A percentile compares a stretch with the other conserved stretches of the same genome.
Conservation (phyloP, 2,329 filamentous ascomycete species). For the Ophioceras dolichostomum region DNA sequence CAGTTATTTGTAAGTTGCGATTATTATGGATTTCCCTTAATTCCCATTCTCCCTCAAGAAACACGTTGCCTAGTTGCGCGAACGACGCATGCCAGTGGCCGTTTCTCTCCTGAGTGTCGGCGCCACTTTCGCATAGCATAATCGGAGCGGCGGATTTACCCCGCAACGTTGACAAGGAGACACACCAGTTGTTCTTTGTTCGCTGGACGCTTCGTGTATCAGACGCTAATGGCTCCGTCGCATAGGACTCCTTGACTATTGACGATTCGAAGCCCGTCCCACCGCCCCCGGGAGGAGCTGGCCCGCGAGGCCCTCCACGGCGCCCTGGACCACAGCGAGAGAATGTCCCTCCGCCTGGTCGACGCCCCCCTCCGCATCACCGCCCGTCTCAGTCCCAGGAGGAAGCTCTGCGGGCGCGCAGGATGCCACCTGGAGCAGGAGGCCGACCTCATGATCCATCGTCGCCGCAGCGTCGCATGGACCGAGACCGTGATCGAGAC, state of each 20-base stretch:
- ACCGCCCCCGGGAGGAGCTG: too few species aligned
- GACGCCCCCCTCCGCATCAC: constrained; percentile 34
- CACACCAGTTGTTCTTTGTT: too few species aligned
- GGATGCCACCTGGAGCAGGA: constrained; percentile 23
- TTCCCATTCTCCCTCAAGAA: too few species aligned
- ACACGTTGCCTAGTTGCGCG: too few species aligned
- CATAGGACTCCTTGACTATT: constrained; percentile 55
- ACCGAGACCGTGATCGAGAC: constrained; percentile 18
- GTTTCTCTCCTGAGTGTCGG: too few species aligned
- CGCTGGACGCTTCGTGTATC: too few species aligned
- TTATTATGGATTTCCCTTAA: too few species aligned
- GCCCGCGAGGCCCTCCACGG: constrained; percentile 10
- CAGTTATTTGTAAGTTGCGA: constrained; percentile 62
- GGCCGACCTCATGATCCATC: constrained; percentile 8
- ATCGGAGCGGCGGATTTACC: too few species aligned
- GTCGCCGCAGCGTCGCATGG: not conserved
- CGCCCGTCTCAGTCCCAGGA: constrained; percentile 56
- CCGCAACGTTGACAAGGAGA: too few species aligned
- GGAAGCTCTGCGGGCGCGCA: constrained; percentile 43
- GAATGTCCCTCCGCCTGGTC: constrained; percentile 33
- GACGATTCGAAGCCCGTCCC: constrained; percentile 38
- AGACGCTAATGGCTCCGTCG: too few species aligned
- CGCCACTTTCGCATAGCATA: too few species aligned
- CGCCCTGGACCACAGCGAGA: constrained; percentile 29
- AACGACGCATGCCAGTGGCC: too few species aligned